Evolutionary conservation across 805 yeast species (phyloP), one percentile per base, ranked within the genome.

Genomic region (Zygosaccharomyces gambellarensis): DNA sequence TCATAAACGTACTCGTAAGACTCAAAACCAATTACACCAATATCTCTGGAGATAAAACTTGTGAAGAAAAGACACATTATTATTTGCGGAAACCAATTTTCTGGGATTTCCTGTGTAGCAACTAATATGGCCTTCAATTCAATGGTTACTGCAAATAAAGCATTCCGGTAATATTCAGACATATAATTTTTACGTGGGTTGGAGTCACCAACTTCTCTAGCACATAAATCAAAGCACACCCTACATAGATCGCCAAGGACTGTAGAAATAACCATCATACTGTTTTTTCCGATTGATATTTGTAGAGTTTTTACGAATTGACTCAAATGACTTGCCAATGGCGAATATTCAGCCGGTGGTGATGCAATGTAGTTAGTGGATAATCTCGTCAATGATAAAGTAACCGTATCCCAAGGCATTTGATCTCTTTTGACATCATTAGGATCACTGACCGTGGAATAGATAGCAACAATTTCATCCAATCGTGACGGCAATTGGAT

Each of bases 11-110:
- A 56, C 32, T 60, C 62, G 42, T 64, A 66, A 5, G 63, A 52
- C 30, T 58, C 54, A 36, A 66, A 65, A 1, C 65, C 69, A 3
- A 43, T 42, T 0, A 51, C 46, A 2, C 69, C 69, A 44, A 65
- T 40, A 28, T 53, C 50, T 22, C 43, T 41, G 9, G 52, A 34
- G 28, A 65, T 61, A 39, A 61, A 65, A 47, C 60, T 55, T 14
- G 59, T 23, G 39, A 52, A 46, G 43, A 49, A 61, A 5, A 65
- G 43, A n/a, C 56, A 50, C 25, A 54, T 34, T 1, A 59, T 34
- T 10, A 53, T 51, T 30, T 53, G 56, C 8, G 42, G 39, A 34
- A 52, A 54, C 61, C 57, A 54, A 7, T 39, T 25, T 12, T 17
- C 10, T 10, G 58, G 52, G 4, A 49, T 29, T 3, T 21, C 17